Evolutionary conservation across 2,329 filamentous ascomycete species (phyloP), one percentile per base, ranked within the genome.

Genomic region (Colletotrichum tofieldiae): DNA sequence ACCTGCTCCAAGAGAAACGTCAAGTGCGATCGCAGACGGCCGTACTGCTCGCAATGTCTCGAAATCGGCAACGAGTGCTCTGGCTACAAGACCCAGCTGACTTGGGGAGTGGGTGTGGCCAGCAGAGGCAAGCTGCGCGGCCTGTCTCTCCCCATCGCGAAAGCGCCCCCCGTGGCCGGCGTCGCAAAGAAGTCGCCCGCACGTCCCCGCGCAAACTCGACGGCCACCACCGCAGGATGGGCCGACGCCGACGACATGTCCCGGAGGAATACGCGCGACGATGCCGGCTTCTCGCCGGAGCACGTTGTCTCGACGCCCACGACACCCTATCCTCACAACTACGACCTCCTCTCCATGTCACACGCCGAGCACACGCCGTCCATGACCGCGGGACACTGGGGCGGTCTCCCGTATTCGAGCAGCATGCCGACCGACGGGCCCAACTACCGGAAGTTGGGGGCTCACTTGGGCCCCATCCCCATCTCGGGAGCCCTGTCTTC

Each of bases 71-170:
- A 94, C 81, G 95, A 97, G 80, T 98, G 96, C 85, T 95, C 94
- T 37, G 96, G 96, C 72, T 98, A 98, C 87, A 97, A 97, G 85
- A 98, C 96, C 20, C 95, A 96, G 77, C 88, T 98, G 83, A 98
- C 96, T 58, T 98, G 96, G 96, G 95, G 95, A 52, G 94, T 98
- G 59, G 96, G 96, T 63, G 96, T 98, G 71, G 96, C 96, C 68
- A 98, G 95, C 83, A 92, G 96, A 78, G 96, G 96, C 80, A 98
- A 98, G 86, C 91, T 98, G 75, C 91, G 96, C 74, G 96, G 96
- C 49, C 87, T 98, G 76, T 95, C 95, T 68, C 86, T 97, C 70
- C 90, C 90, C 71, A 88, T 92, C 74, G 90, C 90, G 67, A 91
- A 91, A 79, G 83, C 88, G 12, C 87, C 88, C 29, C 88, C 89